These are phyloP conservation scores for Beauveria pseudobassiana DNA, from an alignment of 2,329 filamentous ascomycete species.

Conservation along the genomic window DNA sequence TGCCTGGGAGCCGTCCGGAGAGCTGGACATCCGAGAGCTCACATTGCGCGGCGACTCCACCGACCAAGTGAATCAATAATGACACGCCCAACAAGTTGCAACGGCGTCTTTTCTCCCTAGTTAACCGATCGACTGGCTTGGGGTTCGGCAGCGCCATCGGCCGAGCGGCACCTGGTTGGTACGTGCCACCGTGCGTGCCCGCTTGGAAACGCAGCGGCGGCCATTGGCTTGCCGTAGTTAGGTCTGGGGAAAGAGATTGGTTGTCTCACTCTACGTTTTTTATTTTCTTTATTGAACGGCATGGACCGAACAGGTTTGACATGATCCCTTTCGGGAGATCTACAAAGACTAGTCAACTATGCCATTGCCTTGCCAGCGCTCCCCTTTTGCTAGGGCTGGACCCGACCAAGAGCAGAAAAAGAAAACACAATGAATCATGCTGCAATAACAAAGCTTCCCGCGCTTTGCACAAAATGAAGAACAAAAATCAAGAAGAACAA, in stretches of 20 bases:
- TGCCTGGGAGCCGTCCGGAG: slow-evolving; percentile 6
- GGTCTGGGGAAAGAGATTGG: slow-evolving; percentile 5
- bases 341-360: not conserved
- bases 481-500: too few relatives aligned
- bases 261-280: not conserved
- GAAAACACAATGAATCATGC: too few relatives aligned
- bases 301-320: not conserved
- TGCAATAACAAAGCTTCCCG: too few relatives aligned
- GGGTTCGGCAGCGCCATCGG: not conserved
- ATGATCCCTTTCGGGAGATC: not conserved
- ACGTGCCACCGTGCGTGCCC: too few relatives aligned
- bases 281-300: not conserved
- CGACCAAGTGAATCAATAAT: not conserved
- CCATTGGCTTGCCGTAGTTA: not conserved
- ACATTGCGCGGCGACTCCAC: not conserved
- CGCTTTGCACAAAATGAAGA: too few relatives aligned
- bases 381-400: too few relatives aligned
- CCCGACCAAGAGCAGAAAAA: too few relatives aligned
- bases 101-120: not conserved
- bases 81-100: not conserved
- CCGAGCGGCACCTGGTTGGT: not conserved
- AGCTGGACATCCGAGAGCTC: not conserved
- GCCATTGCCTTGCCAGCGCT: too few relatives aligned
- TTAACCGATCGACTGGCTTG: not conserved
- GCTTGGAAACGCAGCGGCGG: not conserved